Evolutionary conservation across 306 rosid species (phyloP).

Genomic region (Acacia melanoxylon): DNA sequence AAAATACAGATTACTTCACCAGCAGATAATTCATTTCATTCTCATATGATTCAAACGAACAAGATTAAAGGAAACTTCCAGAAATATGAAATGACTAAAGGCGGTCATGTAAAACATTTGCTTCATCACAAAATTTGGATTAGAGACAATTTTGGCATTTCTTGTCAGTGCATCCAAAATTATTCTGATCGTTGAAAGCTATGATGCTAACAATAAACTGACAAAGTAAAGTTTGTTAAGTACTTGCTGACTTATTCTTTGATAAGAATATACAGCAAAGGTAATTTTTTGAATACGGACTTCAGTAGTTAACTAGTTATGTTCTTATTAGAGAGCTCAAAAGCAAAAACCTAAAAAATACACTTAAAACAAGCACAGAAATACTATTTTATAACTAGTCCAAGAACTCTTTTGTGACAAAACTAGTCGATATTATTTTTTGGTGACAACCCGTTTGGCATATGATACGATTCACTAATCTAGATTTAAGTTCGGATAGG

Average conservation of each 20-base stretch:
- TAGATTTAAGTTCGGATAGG: background rate
- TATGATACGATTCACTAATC: background rate
- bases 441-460: background rate
- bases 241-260: background rate
- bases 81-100: background rate
- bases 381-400: no score
- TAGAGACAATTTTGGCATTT: background rate
- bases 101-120: background rate
- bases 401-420: no score
- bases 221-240: background rate
- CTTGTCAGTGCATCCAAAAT: background rate
- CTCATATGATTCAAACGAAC: background rate
- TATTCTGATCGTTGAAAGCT: background rate
- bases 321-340: background rate
- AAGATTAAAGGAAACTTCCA: background rate
- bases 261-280: background rate
- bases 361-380: background rate
- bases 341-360: background rate
- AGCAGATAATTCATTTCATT: background rate
- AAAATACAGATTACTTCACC: constrained; percentile 5
- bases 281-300: background rate
- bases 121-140: background rate
- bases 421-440: no score
- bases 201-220: background rate
- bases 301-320: background rate